Evolutionary conservation across 2,329 filamentous ascomycete species (phyloP).

Genomic region (Thielaviopsis punctulata): DNA sequence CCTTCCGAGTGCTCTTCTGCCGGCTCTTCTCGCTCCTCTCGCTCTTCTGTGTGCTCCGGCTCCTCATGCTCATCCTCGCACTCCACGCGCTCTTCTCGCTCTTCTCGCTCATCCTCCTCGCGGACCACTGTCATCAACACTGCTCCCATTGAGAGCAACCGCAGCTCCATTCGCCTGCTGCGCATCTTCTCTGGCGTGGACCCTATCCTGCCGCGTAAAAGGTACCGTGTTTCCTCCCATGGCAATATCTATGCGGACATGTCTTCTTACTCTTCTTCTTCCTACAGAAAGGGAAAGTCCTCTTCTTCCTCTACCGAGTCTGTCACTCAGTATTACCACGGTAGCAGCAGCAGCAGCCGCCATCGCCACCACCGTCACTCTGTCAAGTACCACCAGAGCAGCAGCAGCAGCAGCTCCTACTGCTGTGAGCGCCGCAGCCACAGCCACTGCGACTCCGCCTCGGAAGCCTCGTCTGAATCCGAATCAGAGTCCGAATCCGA

Average conservation of each 20-base stretch:
- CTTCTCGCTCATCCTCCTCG: neutral
- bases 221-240: constrained; percentile 1
- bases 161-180: constrained; percentile 7
- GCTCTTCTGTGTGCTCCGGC: neutral
- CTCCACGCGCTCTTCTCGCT: no score
- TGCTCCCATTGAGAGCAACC: constrained; percentile 3
- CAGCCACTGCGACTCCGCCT: neutral
- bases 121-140: neutral
- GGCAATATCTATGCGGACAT: neutral
- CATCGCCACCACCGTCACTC: neutral
- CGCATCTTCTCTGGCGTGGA: constrained; percentile 12
- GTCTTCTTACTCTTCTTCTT: neutral
- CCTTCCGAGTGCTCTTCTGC: neutral
- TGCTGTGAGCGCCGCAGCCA: neutral
- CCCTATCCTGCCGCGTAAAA: constrained; percentile 8
- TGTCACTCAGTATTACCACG: neutral
- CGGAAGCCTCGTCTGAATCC: neutral
- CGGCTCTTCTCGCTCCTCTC: neutral
- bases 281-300: neutral
- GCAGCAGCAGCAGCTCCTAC: neutral
- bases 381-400: neutral
- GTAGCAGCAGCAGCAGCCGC: neutral
- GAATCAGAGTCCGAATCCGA: neutral
- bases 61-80: no score
- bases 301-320: neutral